Conservation (phyloP, 2,329 filamentous ascomycete species). For the Fusarium palustre region DNA sequence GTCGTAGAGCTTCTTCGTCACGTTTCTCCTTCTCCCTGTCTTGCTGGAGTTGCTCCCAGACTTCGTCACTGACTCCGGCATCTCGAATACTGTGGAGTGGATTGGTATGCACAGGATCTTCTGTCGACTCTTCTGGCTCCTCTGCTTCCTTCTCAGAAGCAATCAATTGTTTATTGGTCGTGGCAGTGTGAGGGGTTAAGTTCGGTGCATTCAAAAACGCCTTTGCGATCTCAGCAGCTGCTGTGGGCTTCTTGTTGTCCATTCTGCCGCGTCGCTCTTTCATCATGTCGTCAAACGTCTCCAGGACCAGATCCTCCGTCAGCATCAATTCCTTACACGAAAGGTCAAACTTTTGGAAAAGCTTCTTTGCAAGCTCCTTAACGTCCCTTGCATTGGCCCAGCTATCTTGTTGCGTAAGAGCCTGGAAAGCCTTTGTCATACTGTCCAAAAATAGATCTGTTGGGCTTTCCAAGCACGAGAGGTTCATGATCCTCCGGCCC, state of each 20-base stretch:
- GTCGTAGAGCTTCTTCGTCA: constrained; percentile 53
- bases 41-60: constrained; percentile 70
- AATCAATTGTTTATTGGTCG: background rate
- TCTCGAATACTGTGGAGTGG: constrained; percentile 57
- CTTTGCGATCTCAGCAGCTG: rapidly evolving
- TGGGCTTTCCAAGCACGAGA: constrained; percentile 44
- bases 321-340: constrained; percentile 23
- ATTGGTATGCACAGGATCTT: background rate
- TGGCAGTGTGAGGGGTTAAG: background rate
- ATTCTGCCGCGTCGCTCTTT: constrained; percentile 24
- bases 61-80: constrained; percentile 66
- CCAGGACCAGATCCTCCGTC: constrained; percentile 23
- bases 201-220: rapidly evolving
- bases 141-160: background rate
- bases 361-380: constrained; percentile 61
- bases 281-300: constrained; percentile 44
- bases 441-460: constrained; percentile 7
- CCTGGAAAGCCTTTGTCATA: constrained; percentile 50
- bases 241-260: constrained; percentile 20
- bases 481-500: constrained; percentile 38
- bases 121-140: background rate
- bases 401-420: constrained; percentile 56
- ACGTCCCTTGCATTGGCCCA: constrained; percentile 76
- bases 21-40: constrained; percentile 58
- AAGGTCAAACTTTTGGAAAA: constrained; percentile 57